A percentile compares a stretch with the other conserved stretches of the same genome.
phyloP scores from a whole-genome alignment of 768 basidiomycete species.

The Pisolithus microcarpus region DNA sequence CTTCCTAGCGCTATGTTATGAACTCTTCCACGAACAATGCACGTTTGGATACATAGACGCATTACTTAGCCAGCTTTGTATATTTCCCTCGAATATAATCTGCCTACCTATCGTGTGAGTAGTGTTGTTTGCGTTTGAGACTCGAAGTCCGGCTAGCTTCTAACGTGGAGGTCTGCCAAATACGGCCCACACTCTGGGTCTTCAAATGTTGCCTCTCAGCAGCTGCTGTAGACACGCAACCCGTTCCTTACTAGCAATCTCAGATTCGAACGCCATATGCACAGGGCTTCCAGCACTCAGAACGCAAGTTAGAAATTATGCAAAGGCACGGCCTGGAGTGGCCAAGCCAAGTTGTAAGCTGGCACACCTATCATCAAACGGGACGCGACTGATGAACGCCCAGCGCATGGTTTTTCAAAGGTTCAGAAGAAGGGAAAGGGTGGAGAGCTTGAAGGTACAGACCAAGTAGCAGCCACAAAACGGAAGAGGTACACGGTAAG shows the following conservation, averaged over 20 bases:
- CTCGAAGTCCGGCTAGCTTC: too few relatives aligned
- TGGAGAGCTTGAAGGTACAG: constrained; percentile 5
- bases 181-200: neutral
- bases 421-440: neutral
- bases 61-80: too few relatives aligned
- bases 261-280: neutral
- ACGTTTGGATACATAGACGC: too few relatives aligned
- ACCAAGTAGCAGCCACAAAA: constrained; percentile 13
- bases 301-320: neutral
- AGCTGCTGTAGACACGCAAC: neutral
- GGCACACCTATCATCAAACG: neutral
- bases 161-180: too few relatives aligned
- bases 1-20: too few relatives aligned
- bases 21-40: too few relatives aligned
- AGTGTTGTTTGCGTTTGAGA: too few relatives aligned
- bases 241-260: neutral
- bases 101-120: too few relatives aligned
- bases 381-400: neutral
- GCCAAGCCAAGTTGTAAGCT: constrained; percentile 19
- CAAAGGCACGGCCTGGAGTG: neutral
- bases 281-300: neutral
- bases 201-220: neutral
- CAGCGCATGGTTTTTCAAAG: neutral
- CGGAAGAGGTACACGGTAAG: constrained; percentile 25
- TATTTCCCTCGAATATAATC: too few relatives aligned